Conservation (phyloP, 352 stramenopile genomes). For the Phytophthora colocasiae region DNA sequence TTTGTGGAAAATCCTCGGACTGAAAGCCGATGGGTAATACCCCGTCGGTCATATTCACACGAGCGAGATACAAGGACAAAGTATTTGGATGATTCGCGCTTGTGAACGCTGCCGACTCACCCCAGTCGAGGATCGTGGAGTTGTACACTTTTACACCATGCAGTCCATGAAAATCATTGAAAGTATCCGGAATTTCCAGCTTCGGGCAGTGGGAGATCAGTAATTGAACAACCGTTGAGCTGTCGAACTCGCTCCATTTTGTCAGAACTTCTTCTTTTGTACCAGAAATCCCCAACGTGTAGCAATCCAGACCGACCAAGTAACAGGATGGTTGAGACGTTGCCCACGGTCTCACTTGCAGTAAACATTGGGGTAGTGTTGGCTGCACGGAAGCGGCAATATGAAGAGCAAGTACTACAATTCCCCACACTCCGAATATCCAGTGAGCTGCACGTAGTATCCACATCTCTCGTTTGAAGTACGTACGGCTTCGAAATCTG, state of each 20-base stretch:
- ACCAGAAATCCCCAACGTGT: conserved; percentile 17
- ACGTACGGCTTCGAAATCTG: not conserved
- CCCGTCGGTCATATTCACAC: conserved; percentile 36
- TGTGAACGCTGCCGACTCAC: conserved; percentile 27
- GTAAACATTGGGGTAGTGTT: conserved; percentile 18
- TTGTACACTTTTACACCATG: conserved; percentile 54
- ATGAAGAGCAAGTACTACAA: conserved; percentile 25
- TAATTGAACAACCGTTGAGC: conserved; percentile 29
- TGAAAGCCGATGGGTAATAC: conserved; percentile 41
- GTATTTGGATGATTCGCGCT: conserved; percentile 29
- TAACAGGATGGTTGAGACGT: conserved; percentile 38
- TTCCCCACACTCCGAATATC: conserved; percentile 19
- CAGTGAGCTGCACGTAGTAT: conserved; percentile 11
- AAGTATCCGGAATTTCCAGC: conserved; percentile 28
- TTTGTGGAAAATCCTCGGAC: conserved; percentile 35
- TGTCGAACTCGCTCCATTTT: conserved; percentile 38
- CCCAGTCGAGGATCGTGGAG: conserved; percentile 38
- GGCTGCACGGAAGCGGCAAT: conserved; percentile 20
- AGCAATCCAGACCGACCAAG: conserved; percentile 40
- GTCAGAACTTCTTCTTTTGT: conserved; percentile 14
- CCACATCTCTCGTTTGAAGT: not conserved
- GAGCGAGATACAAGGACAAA: conserved; percentile 35
- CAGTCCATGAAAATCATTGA: conserved; percentile 33
- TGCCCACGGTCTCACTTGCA: conserved; percentile 45
- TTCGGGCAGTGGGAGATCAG: conserved; percentile 41